Evolutionary conservation across 2,329 filamentous ascomycete genomes (phyloP).

Genomic region (Ceratocystis variospora): DNA sequence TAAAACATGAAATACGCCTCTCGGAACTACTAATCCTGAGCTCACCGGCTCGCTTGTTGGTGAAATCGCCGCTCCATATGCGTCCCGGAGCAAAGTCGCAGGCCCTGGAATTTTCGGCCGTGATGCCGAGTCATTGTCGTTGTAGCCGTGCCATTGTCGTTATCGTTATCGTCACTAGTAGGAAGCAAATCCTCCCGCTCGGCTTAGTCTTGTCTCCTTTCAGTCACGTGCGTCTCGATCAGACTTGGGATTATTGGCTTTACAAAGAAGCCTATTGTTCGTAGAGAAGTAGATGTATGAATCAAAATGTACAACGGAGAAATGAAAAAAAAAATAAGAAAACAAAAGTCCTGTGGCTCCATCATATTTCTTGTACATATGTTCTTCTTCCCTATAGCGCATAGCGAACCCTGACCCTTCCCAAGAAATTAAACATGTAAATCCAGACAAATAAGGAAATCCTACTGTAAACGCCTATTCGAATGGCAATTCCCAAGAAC

Average conservation of each 20-base stretch:
- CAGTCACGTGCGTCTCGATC: background rate
- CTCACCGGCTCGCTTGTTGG: background rate
- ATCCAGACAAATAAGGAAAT: conserved; percentile 4
- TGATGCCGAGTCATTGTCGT: background rate
- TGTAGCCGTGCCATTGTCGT: background rate
- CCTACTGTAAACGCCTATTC: background rate
- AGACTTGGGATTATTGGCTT: no score
- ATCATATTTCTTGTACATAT: background rate
- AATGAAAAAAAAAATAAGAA: background rate
- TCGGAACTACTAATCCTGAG: background rate
- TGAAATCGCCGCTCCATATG: background rate
- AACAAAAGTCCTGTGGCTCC: conserved; percentile 4
- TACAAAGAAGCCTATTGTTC: no score
- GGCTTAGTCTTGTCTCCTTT: background rate
- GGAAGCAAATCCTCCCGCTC: background rate
- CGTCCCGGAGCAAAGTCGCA: background rate
- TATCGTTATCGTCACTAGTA: background rate
- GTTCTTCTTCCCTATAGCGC: background rate
- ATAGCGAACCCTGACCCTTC: background rate
- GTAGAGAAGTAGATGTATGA: background rate
- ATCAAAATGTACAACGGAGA: background rate
- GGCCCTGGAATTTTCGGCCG: background rate
- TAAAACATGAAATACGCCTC: no score
- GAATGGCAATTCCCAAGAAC: background rate
- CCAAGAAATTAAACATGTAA: conserved; percentile 2